Conservation (phyloP, 306 rosid species). For the Rosa multiflora region DNA sequence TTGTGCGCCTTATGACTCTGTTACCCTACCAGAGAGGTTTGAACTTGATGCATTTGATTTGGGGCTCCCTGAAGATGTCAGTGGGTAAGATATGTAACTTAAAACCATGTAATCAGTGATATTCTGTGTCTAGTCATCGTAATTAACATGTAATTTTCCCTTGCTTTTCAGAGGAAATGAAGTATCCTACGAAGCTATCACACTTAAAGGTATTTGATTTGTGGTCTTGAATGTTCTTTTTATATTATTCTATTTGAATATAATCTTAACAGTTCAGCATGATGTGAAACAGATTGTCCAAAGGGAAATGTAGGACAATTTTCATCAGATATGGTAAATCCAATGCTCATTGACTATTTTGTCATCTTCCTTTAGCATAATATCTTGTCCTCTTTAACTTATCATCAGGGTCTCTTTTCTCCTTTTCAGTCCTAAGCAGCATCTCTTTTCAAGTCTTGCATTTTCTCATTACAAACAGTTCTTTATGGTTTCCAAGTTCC, state of each 20-base stretch:
- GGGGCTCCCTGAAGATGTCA: constrained; percentile 58
- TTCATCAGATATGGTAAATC: constrained; percentile 53
- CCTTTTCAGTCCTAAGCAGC: not conserved
- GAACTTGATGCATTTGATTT: constrained; percentile 80
- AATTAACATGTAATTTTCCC: constrained; percentile 20
- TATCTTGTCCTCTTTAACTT: not conserved
- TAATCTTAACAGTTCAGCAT: constrained; percentile 27
- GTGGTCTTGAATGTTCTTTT: constrained; percentile 7
- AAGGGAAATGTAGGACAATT: constrained; percentile 33
- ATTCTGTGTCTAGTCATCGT: constrained; percentile 6
- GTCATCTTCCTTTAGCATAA: not conserved
- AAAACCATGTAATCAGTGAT: constrained; percentile 16
- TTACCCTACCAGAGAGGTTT: constrained; percentile 66
- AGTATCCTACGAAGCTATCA: constrained; percentile 59
- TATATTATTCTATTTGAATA: constrained; percentile 14
- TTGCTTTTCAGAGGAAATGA: constrained; percentile 49
- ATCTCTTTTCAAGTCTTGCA: not conserved
- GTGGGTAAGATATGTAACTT: constrained; percentile 45
- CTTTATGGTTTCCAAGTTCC: not conserved
- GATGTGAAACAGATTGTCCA: constrained; percentile 57
- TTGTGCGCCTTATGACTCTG: constrained; percentile 35
- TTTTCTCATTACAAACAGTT: not conserved
- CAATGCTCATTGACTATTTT: constrained; percentile 3
- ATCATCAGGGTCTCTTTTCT: not conserved
- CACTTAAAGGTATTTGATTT: constrained; percentile 67